Evolutionary conservation across 768 basidiomycete genomes (phyloP), one percentile per base, ranked within the genome.

Genomic region (Phanerochaete sordida): DNA sequence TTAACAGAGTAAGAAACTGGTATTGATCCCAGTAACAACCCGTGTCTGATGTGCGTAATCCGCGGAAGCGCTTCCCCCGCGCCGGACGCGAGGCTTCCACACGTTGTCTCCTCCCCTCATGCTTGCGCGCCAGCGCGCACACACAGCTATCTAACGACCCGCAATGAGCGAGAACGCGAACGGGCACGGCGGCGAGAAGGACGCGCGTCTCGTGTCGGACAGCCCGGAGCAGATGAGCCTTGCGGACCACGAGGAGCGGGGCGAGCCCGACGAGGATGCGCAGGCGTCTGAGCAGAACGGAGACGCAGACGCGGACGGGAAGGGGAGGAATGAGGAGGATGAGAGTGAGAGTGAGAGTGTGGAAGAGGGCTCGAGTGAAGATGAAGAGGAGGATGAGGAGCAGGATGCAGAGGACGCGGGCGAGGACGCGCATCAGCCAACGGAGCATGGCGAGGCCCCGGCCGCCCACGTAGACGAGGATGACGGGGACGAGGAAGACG

Each of bases 401-500:
- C 33, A n/a, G n/a, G n/a, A n/a, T n/a, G n/a, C n/a, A n/a, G 33
- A 52, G 51, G 30, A 52, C 5, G 51, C 5, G 51, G 33, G 13
- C 33, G 13, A 35, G 51, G 30, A 52, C 30, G 28, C 26, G 26
- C 24, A 19, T 49, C 24, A 11, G 24, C 48, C 16, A 15, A 15
- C 28, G 23, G 28, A n/a, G 13, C 19, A 33, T 33, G 23, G 27
- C n/a, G 51, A 48, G 8, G 51, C 19, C 16, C 51, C 37, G 26
- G 61, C 39, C 0, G 54, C 28, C 2, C 64, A 62, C 0, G 60
- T 53, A 0, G 78, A 74, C 0, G 79, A 76, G 0, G 85, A 80
- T 0, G 80, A 79, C 0, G 81, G 81, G 1, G 77, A 74, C 0
- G 79, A 76, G 0, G 85, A 80, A 0, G 80, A 79, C 0, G 80